Evolutionary conservation across 1,139 yeast species (phyloP).

Genomic region (Maudiozyma humilis): DNA sequence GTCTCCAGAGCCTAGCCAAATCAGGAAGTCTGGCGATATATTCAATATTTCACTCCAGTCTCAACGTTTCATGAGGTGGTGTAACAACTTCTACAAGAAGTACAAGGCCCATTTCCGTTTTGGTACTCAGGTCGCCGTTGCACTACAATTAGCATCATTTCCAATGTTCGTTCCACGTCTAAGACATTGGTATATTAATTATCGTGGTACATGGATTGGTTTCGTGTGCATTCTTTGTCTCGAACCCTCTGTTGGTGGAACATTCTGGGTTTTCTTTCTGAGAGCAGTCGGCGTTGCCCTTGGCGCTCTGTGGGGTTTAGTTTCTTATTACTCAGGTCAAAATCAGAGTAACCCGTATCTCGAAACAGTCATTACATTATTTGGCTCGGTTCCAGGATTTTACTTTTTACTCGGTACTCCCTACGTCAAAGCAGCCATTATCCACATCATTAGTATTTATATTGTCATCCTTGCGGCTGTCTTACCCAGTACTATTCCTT

Average conservation of each 20-base stretch:
- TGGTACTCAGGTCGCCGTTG: conserved; percentile 39
- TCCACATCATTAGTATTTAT: conserved; percentile 40
- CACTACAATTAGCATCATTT: conserved; percentile 39
- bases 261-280: conserved; percentile 39
- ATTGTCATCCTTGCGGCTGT: conserved; percentile 39
- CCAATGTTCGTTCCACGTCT: conserved; percentile 42
- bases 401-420: conserved; percentile 39
- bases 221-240: conserved; percentile 43
- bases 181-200: conserved; percentile 39
- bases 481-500: conserved; percentile 35
- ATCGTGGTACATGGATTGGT: conserved; percentile 46
- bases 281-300: conserved; percentile 40
- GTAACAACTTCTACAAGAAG: conserved; percentile 20
- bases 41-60: not conserved
- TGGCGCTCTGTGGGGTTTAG: conserved; percentile 44
- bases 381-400: conserved; percentile 40
- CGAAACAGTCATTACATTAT: conserved; percentile 36
- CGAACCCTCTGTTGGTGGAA: conserved; percentile 46
- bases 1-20: conserved; percentile 1
- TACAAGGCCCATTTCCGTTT: conserved; percentile 36
- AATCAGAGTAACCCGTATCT: conserved; percentile 36
- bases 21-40: not conserved
- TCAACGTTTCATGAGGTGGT: conserved; percentile 9
- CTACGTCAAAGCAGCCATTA: conserved; percentile 43
- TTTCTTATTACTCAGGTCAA: conserved; percentile 38